These are phyloP conservation scores for Mortierella sp. DNA, from an alignment of 371 early-diverging fungal genomes.

Conservation along the genomic window DNA sequence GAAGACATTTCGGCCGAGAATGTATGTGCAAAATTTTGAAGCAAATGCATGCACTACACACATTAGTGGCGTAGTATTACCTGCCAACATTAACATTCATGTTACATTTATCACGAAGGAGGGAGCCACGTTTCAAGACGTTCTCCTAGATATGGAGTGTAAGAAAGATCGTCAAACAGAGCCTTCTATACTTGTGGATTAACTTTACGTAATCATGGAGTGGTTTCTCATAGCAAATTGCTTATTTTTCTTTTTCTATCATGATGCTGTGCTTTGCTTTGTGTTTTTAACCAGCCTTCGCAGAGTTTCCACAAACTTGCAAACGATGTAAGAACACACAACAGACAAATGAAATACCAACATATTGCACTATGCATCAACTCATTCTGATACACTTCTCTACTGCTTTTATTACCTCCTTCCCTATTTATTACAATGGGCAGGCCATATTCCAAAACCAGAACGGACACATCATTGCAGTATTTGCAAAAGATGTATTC, in stretches of 20 bases:
- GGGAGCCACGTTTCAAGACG: constrained; percentile 41
- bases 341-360: not conserved
- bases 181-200: not conserved
- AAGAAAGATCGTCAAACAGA: constrained; percentile 1
- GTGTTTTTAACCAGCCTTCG: constrained; percentile 24
- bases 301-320: constrained; percentile 42
- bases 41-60: too few relatives aligned
- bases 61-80: not conserved
- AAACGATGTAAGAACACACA: constrained; percentile 45
- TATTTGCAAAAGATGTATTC: constrained; percentile 86
- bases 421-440: not conserved
- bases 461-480: constrained; percentile 94
- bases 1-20: constrained; percentile 35
- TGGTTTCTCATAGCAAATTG: not conserved
- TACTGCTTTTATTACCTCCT: not conserved
- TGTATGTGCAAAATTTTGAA: constrained; percentile 5
- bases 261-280: not conserved
- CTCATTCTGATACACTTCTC: too few relatives aligned
- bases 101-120: constrained; percentile 14
- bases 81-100: too few relatives aligned
- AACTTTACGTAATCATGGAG: too few relatives aligned
- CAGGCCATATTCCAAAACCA: constrained; percentile 82
- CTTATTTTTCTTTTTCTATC: not conserved
- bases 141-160: constrained; percentile 50
- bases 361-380: not conserved